These are phyloP conservation scores for Colletotrichum tropicale DNA, from an alignment of 2,329 filamentous ascomycete species.

Conservation along the genomic window DNA sequence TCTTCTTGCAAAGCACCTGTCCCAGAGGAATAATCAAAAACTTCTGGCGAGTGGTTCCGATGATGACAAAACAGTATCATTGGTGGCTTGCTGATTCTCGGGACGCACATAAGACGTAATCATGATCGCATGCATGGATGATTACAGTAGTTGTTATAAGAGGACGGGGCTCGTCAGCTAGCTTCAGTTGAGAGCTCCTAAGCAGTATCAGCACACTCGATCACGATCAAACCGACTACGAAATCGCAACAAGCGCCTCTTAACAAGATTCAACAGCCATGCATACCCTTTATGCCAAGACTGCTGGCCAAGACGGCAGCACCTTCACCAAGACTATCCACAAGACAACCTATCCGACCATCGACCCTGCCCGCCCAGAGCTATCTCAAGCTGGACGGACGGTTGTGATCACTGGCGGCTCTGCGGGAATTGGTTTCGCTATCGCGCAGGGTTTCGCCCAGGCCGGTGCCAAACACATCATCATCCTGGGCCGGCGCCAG, in stretches of 20 bases:
- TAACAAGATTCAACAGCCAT: neutral
- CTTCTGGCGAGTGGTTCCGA: neutral
- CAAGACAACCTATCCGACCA: conserved; percentile 36
- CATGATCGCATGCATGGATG: neutral
- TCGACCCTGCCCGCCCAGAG: conserved; percentile 38
- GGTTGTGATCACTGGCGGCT: conserved; percentile 71
- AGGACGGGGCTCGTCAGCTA: neutral
- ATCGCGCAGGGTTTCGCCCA: conserved; percentile 61
- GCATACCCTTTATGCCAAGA: neutral
- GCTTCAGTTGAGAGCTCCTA: rapidly evolving
- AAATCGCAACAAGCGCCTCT: rapidly evolving
- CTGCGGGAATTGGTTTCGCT: conserved; percentile 68
- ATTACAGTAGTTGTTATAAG: neutral
- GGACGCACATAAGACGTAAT: neutral
- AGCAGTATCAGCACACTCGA: neutral
- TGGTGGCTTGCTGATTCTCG: neutral
- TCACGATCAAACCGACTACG: neutral
- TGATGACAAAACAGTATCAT: neutral
- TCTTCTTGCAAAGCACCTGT: neutral
- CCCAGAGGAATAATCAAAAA: rapidly evolving
- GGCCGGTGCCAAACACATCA: conserved; percentile 41
- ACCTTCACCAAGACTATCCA: conserved; percentile 35
- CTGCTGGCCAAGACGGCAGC: neutral
- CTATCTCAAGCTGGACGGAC: conserved; percentile 49
- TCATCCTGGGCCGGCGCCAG: conserved; percentile 41